phyloP scores from a whole-genome alignment of 306 rosid genomes.

The Fragaria iinumae region DNA sequence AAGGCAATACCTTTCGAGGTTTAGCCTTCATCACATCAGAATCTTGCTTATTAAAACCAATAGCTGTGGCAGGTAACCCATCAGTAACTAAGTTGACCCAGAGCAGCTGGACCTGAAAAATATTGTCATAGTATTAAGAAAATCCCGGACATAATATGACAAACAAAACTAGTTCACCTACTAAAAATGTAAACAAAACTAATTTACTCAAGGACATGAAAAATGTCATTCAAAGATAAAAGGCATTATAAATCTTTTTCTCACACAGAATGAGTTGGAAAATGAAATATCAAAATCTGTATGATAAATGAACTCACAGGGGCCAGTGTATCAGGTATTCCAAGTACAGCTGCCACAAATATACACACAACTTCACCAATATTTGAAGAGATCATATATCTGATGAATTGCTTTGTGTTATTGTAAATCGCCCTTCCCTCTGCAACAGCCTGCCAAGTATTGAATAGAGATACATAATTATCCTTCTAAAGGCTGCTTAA shows the following conservation, averaged over 20 bases:
- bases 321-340: slow-evolving; percentile 96
- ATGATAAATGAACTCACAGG: slow-evolving; percentile 62
- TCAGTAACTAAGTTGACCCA: slow-evolving; percentile 99
- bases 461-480: slow-evolving; percentile 11
- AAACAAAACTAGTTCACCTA: neutral
- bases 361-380: slow-evolving; percentile 99
- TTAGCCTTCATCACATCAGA: slow-evolving; percentile 96
- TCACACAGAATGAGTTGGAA: slow-evolving; percentile 20
- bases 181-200: neutral
- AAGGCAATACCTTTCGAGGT: slow-evolving; percentile 76
- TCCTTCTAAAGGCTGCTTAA: neutral
- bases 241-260: slow-evolving; percentile 1
- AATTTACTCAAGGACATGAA: neutral
- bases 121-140: neutral
- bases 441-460: slow-evolving; percentile 77
- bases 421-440: slow-evolving; percentile 98
- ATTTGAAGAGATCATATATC: slow-evolving; percentile 99
- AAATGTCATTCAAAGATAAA: neutral
- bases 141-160: neutral
- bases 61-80: slow-evolving; percentile 98
- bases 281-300: slow-evolving; percentile 15
- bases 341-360: slow-evolving; percentile 98
- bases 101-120: slow-evolving; percentile 83
- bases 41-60: slow-evolving; percentile 95
- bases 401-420: slow-evolving; percentile 92